Percentiles rank a stretch among this genome's conserved stretches.
Evolutionary conservation across 2,329 filamentous ascomycete genomes (phyloP).

Genomic region (Pyrenochaeta sp.): DNA sequence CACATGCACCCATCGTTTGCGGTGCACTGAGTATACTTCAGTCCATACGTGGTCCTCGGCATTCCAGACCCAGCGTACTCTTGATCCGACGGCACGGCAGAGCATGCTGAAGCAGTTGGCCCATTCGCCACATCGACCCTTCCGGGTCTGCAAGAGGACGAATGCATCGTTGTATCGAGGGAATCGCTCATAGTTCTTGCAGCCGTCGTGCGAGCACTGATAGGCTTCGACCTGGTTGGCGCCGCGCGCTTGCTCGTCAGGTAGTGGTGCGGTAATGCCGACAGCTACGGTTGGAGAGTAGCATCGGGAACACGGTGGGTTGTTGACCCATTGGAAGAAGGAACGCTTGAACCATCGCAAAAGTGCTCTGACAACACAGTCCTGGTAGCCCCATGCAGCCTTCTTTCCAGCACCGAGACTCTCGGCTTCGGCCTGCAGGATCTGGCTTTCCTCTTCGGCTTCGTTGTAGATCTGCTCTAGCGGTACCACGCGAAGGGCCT

Average conservation of each 20-base stretch:
- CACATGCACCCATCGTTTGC: slow-evolving; percentile 94
- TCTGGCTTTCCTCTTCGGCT: slow-evolving; percentile 91
- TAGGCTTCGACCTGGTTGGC: slow-evolving; percentile 91
- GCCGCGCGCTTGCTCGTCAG: slow-evolving; percentile 88
- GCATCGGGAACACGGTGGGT: slow-evolving; percentile 85
- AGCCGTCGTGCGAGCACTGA: slow-evolving; percentile 79
- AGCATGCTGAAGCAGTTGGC: slow-evolving; percentile 99
- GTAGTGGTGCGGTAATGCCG: slow-evolving; percentile 83
- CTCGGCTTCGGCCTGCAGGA: slow-evolving; percentile 85
- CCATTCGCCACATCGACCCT: slow-evolving; percentile 93
- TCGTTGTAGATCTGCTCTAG: slow-evolving; percentile 91
- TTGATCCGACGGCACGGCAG: slow-evolving; percentile 87
- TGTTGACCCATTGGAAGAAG: slow-evolving; percentile 98
- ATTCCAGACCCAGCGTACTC: slow-evolving; percentile 98
- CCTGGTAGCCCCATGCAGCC: slow-evolving; percentile 95
- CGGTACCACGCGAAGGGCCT: slow-evolving; percentile 85
- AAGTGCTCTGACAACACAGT: slow-evolving; percentile 90
- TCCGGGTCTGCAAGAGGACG: slow-evolving; percentile 84
- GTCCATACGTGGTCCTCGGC: slow-evolving; percentile 98
- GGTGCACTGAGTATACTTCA: slow-evolving; percentile 93
- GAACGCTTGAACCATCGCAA: slow-evolving; percentile 95
- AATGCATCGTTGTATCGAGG: slow-evolving; percentile 96
- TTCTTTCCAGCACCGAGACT: slow-evolving; percentile 82
- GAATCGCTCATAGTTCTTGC: slow-evolving; percentile 84
- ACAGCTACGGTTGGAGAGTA: slow-evolving; percentile 81